Percentiles rank a stretch among this genome's conserved stretches.
Evolutionary conservation across 495 filamentous ascomycete species (phyloP).

Genomic region (Gamarada debralockiae): DNA sequence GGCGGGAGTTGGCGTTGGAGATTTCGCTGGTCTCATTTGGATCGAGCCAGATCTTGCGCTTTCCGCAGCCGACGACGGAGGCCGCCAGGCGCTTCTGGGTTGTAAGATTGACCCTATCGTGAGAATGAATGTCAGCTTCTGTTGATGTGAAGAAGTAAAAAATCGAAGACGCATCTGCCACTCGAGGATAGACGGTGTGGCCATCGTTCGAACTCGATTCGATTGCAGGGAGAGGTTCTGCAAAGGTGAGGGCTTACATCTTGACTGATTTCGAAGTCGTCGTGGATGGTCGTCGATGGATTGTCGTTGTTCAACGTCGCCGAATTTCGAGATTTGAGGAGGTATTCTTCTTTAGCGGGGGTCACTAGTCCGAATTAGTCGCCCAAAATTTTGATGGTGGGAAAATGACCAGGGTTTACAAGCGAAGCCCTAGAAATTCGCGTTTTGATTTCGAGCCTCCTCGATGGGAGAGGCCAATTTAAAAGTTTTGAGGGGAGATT

Average conservation of each 20-base stretch:
- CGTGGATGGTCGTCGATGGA: conserved; percentile 36
- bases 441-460: too few relatives aligned
- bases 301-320: conserved; percentile 35
- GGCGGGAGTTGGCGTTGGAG: conserved; percentile 99
- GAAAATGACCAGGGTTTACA: too few relatives aligned
- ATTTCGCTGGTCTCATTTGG: conserved; percentile 99
- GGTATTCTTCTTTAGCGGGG: neutral
- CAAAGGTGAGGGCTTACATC: conserved; percentile 44
- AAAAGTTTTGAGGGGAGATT: too few relatives aligned
- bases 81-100: conserved; percentile 99
- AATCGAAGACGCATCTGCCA: conserved; percentile 16
- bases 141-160: conserved; percentile 2
- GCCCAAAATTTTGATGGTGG: too few relatives aligned
- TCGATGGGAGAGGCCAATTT: too few relatives aligned
- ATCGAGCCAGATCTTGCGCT: conserved; percentile 99
- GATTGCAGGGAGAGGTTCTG: neutral
- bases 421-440: too few relatives aligned
- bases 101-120: conserved; percentile 91
- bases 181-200: neutral
- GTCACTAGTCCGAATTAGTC: too few relatives aligned
- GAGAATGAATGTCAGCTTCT: conserved; percentile 18
- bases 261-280: conserved; percentile 41
- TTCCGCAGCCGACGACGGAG: conserved; percentile 94
- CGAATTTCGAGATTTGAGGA: conserved; percentile 24
- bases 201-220: conserved; percentile 1